A percentile compares a stretch with the other conserved stretches of the same genome.
Evolutionary conservation across 2,329 filamentous ascomycete genomes (phyloP).

Genomic region (Phaeomoniella chlamydospora): DNA sequence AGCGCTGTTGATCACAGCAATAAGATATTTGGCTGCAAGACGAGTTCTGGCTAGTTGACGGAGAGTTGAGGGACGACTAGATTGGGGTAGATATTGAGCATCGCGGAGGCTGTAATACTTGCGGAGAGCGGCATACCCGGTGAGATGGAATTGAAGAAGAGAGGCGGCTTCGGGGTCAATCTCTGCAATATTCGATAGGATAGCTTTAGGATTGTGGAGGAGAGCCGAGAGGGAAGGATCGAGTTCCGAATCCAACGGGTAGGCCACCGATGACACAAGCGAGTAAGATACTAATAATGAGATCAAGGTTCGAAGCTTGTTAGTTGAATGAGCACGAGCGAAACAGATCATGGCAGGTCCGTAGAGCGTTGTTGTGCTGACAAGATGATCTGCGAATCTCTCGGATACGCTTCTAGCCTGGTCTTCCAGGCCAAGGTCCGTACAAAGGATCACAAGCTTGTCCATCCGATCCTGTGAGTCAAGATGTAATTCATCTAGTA

Average conservation of each 20-base stretch:
- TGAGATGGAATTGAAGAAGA: constrained; percentile 71
- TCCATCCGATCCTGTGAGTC: constrained; percentile 61
- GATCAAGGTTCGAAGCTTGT: constrained; percentile 72
- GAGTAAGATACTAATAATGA: constrained; percentile 80
- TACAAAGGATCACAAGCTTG: constrained; percentile 65
- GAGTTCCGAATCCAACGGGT: constrained; percentile 55
- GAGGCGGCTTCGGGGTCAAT: constrained; percentile 70
- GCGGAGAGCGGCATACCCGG: constrained; percentile 81
- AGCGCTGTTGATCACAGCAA: constrained; percentile 73
- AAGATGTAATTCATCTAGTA: constrained; percentile 60
- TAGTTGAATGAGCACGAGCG: constrained; percentile 62
- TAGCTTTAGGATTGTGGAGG: constrained; percentile 55
- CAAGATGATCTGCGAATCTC: constrained; percentile 71
- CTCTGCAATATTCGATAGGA: constrained; percentile 56
- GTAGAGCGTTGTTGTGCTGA: constrained; percentile 59
- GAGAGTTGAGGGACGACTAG: constrained; percentile 16
- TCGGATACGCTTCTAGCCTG: constrained; percentile 73
- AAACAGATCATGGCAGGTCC: constrained; percentile 85
- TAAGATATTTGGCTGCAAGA: constrained; percentile 57
- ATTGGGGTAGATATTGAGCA: constrained; percentile 29
- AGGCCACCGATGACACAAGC: constrained; percentile 69
- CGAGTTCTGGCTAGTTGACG: constrained; percentile 47
- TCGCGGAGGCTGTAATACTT: constrained; percentile 87
- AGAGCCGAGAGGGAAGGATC: constrained; percentile 59
- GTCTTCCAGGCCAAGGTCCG: constrained; percentile 60